Percentiles rank a stretch among this genome's conserved stretches.
Evolutionary conservation across 169 alveolate species (phyloP).

Genomic region (Plasmodium knowlesi): DNA sequence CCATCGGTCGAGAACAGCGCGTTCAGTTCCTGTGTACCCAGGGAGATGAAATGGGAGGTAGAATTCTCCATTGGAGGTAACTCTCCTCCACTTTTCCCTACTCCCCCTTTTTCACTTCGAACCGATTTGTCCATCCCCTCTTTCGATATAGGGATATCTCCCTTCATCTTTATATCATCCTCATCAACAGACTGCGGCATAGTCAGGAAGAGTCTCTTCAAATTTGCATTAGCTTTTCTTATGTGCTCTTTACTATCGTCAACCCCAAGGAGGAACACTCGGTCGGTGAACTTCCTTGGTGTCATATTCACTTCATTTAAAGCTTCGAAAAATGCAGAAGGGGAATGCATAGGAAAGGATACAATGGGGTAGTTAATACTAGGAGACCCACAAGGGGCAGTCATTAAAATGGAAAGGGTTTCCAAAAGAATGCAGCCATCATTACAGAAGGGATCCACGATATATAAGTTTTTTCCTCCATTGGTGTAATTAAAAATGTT

Average conservation of each 20-base stretch:
- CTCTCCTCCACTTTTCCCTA: not conserved
- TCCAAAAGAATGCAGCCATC: conserved; percentile 40
- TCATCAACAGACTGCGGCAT: conserved; percentile 10
- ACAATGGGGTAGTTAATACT: conserved; percentile 59
- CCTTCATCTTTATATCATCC: not conserved
- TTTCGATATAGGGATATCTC: not conserved
- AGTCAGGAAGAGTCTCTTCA: conserved; percentile 13
- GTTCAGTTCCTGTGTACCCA: conserved; percentile 5
- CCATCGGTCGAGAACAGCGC: not conserved
- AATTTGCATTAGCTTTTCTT: conserved; percentile 27
- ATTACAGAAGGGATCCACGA: conserved; percentile 71
- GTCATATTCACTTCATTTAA: conserved; percentile 42
- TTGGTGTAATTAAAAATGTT: conserved; percentile 33
- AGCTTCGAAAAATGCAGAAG: conserved; percentile 40
- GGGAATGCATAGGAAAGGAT: conserved; percentile 60
- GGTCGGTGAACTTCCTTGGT: not conserved
- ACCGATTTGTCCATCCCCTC: not conserved
- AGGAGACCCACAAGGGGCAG: conserved; percentile 68
- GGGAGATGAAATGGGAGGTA: not conserved
- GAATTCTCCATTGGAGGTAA: not conserved
- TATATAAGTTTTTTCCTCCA: conserved; percentile 12
- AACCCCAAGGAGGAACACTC: conserved; percentile 38
- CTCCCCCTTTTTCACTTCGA: not conserved
- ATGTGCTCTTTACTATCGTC: conserved; percentile 43
- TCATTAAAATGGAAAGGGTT: conserved; percentile 14